A percentile compares a stretch with the other conserved stretches of the same genome.
phyloP scores from a whole-genome alignment of 2,329 filamentous ascomycete genomes.

The Apiospora pterosperma region DNA sequence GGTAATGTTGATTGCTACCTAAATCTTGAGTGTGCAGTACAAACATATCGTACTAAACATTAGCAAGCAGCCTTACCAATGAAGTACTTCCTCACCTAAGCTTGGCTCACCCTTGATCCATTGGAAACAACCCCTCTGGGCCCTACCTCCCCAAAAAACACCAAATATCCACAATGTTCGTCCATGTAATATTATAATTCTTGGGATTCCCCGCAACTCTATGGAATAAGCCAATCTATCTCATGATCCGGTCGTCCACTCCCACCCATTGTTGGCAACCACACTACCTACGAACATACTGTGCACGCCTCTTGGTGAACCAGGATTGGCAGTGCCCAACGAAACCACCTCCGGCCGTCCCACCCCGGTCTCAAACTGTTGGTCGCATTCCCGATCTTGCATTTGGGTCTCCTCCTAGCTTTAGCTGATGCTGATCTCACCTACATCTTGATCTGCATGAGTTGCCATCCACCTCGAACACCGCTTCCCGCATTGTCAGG shows the following conservation, averaged over 20 bases:
- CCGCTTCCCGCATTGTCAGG: background rate
- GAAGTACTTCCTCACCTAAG: background rate
- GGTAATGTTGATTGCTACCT: background rate
- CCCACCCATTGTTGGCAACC: background rate
- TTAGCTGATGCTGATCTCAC: background rate
- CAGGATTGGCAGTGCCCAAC: background rate
- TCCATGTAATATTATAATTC: background rate
- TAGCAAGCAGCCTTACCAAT: too few relatives aligned
- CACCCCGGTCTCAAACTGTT: background rate
- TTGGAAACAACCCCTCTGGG: too few relatives aligned
- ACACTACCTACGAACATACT: background rate
- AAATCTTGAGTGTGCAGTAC: too few relatives aligned
- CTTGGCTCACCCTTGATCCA: too few relatives aligned
- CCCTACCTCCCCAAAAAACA: background rate
- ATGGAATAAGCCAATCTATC: background rate
- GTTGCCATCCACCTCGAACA: background rate
- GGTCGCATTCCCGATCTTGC: background rate
- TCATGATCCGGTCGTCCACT: background rate
- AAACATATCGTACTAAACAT: too few relatives aligned
- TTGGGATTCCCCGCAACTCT: conserved; percentile 2
- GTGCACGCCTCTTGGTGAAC: background rate
- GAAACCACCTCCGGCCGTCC: background rate
- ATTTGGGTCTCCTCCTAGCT: background rate
- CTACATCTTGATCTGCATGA: background rate
- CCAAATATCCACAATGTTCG: background rate